Evolutionary conservation across 2,329 filamentous ascomycete genomes (phyloP).

Genomic region (Teratosphaeria destructans): DNA sequence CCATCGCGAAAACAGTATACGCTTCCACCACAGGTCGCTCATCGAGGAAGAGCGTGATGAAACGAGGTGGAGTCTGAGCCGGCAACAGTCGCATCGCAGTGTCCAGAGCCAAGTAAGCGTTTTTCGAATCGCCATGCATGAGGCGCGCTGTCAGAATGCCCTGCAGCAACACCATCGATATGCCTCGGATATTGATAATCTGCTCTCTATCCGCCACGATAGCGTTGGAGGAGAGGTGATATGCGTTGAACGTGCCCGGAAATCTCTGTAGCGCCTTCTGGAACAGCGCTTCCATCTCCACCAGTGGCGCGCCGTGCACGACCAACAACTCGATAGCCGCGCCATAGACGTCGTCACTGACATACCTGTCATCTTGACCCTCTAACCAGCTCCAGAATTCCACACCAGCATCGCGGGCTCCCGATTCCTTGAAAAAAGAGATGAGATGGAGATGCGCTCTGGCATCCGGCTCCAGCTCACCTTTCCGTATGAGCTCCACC

Average conservation of each 20-base stretch:
- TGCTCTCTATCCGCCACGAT: conserved; percentile 34
- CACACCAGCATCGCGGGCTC: conserved; percentile 18
- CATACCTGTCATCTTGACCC: conserved; percentile 30
- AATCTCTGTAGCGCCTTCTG: conserved; percentile 36
- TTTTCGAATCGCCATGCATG: conserved; percentile 34
- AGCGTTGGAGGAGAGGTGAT: conserved; percentile 38
- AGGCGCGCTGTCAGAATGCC: conserved; percentile 40
- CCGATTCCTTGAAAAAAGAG: conserved; percentile 35
- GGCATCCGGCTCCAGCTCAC: conserved; percentile 26
- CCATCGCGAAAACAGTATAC: conserved; percentile 38
- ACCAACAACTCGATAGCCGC: conserved; percentile 41
- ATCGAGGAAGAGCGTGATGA: conserved; percentile 36
- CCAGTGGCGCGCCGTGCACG: conserved; percentile 28
- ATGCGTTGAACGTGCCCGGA: conserved; percentile 36
- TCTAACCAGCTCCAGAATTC: conserved; percentile 41
- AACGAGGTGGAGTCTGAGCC: conserved; percentile 28
- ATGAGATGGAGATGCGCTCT: conserved; percentile 37
- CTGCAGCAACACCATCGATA: conserved; percentile 36
- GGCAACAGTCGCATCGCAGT: conserved; percentile 39
- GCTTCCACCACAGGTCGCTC: conserved; percentile 37
- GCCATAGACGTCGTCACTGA: conserved; percentile 37
- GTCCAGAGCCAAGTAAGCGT: conserved; percentile 42
- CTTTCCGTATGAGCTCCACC: conserved; percentile 29
- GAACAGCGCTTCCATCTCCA: conserved; percentile 37
- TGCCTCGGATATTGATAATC: conserved; percentile 22